Evolutionary conservation across 805 yeast genomes (phyloP).

Genomic region (Lipomyces chichibuensis): DNA sequence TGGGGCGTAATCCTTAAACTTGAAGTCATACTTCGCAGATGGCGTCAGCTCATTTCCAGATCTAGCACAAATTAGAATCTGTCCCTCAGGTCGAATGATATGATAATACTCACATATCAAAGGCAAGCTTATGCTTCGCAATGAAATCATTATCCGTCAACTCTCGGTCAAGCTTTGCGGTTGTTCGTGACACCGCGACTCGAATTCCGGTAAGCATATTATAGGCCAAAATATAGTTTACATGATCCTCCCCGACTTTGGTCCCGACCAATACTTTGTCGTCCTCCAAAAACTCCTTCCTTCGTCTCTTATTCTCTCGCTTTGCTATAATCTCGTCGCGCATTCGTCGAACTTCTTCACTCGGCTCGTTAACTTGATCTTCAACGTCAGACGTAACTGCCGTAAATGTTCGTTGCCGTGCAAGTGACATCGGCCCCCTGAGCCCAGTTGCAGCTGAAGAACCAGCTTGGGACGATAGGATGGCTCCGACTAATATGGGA

Average conservation of each 20-base stretch:
- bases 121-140: slow-evolving; percentile 75
- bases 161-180: slow-evolving; percentile 77
- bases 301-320: slow-evolving; percentile 40
- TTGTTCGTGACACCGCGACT: slow-evolving; percentile 87
- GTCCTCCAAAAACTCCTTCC: slow-evolving; percentile 42
- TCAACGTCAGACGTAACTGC: slow-evolving; percentile 3
- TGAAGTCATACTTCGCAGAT: slow-evolving; percentile 91
- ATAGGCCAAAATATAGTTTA: slow-evolving; percentile 89
- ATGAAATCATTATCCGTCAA: slow-evolving; percentile 71
- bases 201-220: slow-evolving; percentile 97
- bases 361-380: neutral
- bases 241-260: slow-evolving; percentile 89
- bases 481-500: neutral
- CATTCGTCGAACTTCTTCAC: slow-evolving; percentile 40
- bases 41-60: slow-evolving; percentile 86
- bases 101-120: slow-evolving; percentile 60
- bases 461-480: neutral
- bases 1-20: slow-evolving; percentile 95
- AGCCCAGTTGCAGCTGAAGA: slow-evolving; percentile 2
- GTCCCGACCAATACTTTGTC: slow-evolving; percentile 69
- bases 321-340: slow-evolving; percentile 42
- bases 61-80: slow-evolving; percentile 1
- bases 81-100: neutral
- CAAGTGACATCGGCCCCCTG: neutral
- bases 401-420: slow-evolving; percentile 16